Percentiles rank a stretch among this genome's conserved stretches.
Evolutionary conservation across 2,329 filamentous ascomycete species (phyloP).

Genomic region (Fusarium nisikadoi): DNA sequence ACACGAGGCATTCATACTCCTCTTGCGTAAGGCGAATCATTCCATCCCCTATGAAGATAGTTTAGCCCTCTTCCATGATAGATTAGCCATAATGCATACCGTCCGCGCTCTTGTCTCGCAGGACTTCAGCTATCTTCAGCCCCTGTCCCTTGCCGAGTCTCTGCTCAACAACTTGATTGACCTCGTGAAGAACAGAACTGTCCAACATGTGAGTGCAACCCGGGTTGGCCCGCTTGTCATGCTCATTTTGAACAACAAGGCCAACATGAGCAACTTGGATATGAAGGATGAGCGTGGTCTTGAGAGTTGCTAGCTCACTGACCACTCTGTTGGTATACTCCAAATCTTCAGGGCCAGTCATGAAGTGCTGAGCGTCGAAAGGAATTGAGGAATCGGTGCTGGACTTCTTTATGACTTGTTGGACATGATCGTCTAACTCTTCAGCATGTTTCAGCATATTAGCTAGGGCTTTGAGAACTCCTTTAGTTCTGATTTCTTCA

Average conservation of each 20-base stretch:
- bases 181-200: neutral
- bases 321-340: neutral
- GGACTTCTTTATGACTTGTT: neutral
- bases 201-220: neutral
- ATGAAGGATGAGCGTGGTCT: neutral
- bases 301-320: neutral
- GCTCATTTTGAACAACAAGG: neutral
- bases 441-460: slow-evolving; percentile 1
- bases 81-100: neutral
- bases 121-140: neutral
- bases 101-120: neutral
- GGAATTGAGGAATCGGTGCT: neutral
- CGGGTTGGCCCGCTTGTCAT: neutral
- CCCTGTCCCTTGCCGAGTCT: slow-evolving; percentile 1
- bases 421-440: neutral
- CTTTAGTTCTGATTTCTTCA: neutral
- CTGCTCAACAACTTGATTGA: slow-evolving; percentile 1
- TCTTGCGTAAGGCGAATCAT: slow-evolving; percentile 4
- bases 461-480: neutral
- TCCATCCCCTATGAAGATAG: neutral
- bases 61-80: neutral
- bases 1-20: slow-evolving; percentile 1
- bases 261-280: slow-evolving; percentile 2
- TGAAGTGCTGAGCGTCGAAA: neutral
- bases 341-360: slow-evolving; percentile 1